Conservation (phyloP, 805 yeast genomes). For the Suhomyces emberorum region DNA sequence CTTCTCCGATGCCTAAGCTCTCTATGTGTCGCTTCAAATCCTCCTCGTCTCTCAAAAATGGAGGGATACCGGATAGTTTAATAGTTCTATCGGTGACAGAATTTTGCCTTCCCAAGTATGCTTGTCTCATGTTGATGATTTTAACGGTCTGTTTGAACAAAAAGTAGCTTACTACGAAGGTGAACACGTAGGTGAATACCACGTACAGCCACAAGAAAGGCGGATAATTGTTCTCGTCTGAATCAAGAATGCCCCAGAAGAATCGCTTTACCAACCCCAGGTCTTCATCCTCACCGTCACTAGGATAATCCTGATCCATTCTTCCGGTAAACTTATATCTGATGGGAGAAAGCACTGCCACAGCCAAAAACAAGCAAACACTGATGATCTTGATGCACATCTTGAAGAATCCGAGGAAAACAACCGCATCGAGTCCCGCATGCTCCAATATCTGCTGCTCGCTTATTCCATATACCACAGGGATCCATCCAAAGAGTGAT, state of each 20-base stretch:
- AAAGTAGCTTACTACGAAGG: conserved; percentile 57
- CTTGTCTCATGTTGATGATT: conserved; percentile 76
- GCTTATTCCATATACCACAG: conserved; percentile 55
- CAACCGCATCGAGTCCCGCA: conserved; percentile 94
- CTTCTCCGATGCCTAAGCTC: conserved; percentile 73
- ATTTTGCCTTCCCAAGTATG: conserved; percentile 78
- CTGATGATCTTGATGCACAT: conserved; percentile 74
- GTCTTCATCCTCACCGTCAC: conserved; percentile 22
- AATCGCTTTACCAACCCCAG: conserved; percentile 4
- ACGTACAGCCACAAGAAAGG: conserved; percentile 83
- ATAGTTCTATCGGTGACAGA: conserved; percentile 91
- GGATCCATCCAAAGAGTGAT: conserved; percentile 79
- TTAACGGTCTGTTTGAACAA: conserved; percentile 67
- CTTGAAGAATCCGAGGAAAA: conserved; percentile 84
- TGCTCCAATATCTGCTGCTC: conserved; percentile 80
- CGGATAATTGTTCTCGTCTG: conserved; percentile 33
- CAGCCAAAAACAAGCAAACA: conserved; percentile 65
- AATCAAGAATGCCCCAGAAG: neutral
- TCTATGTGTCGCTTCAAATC: conserved; percentile 73
- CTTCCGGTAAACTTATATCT: conserved; percentile 80
- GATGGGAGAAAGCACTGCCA: conserved; percentile 77
- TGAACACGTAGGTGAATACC: conserved; percentile 81
- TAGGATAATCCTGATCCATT: conserved; percentile 45
- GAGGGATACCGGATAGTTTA: conserved; percentile 84
- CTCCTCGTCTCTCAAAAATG: conserved; percentile 68